Evolutionary conservation across 2,329 filamentous ascomycete genomes (phyloP), one percentile per base, ranked within the genome.

Genomic region (Gnomoniopsis smithogilvyi): DNA sequence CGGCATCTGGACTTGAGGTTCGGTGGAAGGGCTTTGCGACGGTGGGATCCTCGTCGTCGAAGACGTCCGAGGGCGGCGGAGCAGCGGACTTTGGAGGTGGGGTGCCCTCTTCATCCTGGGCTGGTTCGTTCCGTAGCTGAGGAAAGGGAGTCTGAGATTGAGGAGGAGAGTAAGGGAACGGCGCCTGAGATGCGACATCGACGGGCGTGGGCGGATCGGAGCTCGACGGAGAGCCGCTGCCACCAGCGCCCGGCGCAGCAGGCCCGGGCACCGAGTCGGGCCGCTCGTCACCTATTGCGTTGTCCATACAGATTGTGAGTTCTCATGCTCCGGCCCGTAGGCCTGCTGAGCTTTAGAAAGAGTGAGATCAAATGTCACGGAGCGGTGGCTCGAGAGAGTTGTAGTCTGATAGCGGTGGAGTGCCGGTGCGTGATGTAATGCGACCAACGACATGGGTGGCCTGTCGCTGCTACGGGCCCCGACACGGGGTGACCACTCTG

Each of bases 21-120:
- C 84, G 79, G 24, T 82, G 72, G 60, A 86, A 86, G 3, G 84
- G 84, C 60, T 77, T 78, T 24, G 83, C 82, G 38, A 85, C 78
- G 1, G 81, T 79, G 10, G 79, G 78, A 63, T 86, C 84, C 60
- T 86, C 84, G 49, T 83, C 81, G 63, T 83, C 81, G 62, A 84
- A 81, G 54, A 80, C 79, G 61, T 81, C 79, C 34, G 62, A 65
- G 21, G 58, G 19, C 14, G 55, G 52, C 7, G 38, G 62, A 52
- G 47, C 56, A 24, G 54, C 38, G 36, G 15, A 67, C 62, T 60
- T 70, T 68, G 51, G 67, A 65, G 24, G 67, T 54, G 54, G 67
- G 67, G 49, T 64, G 8, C 51, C 49, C 14, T 47, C 51, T 34
- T 54, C 56, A 8, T 60, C 60, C 8, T 50, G 49, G 21, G 30